These are phyloP conservation scores for Paraphaeosphaeria minitans DNA, from an alignment of 2,329 filamentous ascomycete genomes.

Conservation along the genomic window DNA sequence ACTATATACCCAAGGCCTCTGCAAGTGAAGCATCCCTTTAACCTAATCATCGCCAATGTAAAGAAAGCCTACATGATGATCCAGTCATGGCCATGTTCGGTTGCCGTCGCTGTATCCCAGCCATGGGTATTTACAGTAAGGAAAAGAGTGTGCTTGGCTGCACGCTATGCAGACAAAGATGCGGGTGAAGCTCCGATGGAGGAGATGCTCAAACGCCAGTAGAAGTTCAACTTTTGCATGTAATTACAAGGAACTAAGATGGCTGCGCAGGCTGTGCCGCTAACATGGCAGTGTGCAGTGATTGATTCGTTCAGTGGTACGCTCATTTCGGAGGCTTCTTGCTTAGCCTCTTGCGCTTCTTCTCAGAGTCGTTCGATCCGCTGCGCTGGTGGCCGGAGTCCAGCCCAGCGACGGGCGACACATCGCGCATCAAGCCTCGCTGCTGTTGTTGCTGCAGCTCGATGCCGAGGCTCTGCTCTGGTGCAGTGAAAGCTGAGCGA, in stretches of 20 bases:
- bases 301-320: neutral
- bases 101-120: neutral
- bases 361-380: constrained; percentile 42
- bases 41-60: neutral
- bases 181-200: neutral
- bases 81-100: constrained; percentile 2
- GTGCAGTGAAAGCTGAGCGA: constrained; percentile 47
- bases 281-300: neutral
- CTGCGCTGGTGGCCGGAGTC: constrained; percentile 33
- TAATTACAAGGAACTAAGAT: constrained; percentile 8
- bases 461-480: constrained; percentile 30
- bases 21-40: neutral
- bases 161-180: neutral
- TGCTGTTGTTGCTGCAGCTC: constrained; percentile 46
- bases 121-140: constrained; percentile 1
- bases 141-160: neutral
- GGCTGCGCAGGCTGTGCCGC: neutral
- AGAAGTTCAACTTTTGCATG: constrained; percentile 10
- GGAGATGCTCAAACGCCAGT: constrained; percentile 10
- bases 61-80: constrained; percentile 5
- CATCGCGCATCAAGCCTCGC: constrained; percentile 40
- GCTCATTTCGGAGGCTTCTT: constrained; percentile 36
- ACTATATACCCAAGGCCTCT: neutral
- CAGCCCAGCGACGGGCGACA: constrained; percentile 31
- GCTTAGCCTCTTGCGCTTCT: constrained; percentile 39